Percentiles rank a stretch among this genome's conserved stretches.
Conservation (phyloP, 306 rosid species). For the Cajanus cajan region DNA sequence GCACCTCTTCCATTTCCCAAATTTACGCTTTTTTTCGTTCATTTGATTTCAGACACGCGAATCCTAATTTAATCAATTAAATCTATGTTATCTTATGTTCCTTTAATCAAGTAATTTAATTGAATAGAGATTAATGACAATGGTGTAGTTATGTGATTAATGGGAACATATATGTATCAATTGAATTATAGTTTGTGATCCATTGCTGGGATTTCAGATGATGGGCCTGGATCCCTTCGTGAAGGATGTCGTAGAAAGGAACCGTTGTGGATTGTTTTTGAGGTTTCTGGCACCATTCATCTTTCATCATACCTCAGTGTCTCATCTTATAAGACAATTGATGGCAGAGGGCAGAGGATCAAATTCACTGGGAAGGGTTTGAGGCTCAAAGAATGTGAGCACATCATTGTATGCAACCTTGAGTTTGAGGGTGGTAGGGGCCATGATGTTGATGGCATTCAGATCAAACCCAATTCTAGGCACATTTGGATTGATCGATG, state of each 20-base stretch:
- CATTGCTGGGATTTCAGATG: constrained; percentile 39
- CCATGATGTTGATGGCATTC: constrained; percentile 92
- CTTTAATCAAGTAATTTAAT: background rate
- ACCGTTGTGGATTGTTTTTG: constrained; percentile 77
- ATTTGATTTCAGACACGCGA: background rate
- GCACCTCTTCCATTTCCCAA: background rate
- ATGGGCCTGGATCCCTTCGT: constrained; percentile 80
- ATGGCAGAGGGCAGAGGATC: constrained; percentile 81
- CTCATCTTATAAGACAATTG: constrained; percentile 79
- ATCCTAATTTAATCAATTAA: too few relatives aligned
- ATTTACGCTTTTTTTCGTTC: background rate
- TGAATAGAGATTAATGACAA: background rate
- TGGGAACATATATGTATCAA: too few relatives aligned
- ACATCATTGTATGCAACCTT: constrained; percentile 83
- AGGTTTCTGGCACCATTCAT: constrained; percentile 59
- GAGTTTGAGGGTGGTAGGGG: constrained; percentile 99
- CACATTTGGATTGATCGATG: constrained; percentile 97
- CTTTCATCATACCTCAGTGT: constrained; percentile 69
- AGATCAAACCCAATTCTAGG: constrained; percentile 85
- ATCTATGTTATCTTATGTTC: background rate
- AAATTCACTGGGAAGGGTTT: constrained; percentile 83
- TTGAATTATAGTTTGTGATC: background rate
- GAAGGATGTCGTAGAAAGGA: constrained; percentile 65
- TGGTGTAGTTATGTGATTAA: background rate
- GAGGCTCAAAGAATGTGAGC: constrained; percentile 92